A percentile compares a stretch with the other conserved stretches of the same genome.
Conservation (phyloP, 371 early-diverging fungal species). For the Entomophthora muscae region DNA sequence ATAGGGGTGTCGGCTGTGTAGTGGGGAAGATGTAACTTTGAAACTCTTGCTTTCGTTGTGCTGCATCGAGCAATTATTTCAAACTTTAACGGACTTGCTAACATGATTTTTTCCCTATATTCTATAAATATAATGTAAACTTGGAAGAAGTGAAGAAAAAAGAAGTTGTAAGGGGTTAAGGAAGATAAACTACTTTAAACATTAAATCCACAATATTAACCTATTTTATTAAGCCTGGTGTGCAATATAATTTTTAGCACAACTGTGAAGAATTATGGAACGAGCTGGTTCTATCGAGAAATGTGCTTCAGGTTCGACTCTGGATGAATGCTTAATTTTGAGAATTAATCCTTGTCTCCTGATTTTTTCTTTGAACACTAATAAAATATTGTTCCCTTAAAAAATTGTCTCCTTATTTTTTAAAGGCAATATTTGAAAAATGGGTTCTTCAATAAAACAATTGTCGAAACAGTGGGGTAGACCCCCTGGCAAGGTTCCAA, state of each 20-base stretch:
- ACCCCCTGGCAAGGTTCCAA: too few relatives aligned
- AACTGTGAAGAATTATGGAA: too few relatives aligned
- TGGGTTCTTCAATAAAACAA: neutral
- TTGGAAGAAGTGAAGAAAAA: neutral
- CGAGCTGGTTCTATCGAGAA: neutral
- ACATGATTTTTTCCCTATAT: neutral
- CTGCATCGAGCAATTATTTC: conserved; percentile 59
- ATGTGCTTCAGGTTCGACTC: neutral
- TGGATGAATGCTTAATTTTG: neutral
- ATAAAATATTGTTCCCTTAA: neutral
- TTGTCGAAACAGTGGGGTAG: too few relatives aligned
- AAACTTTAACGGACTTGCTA: conserved; percentile 24
- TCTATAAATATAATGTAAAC: neutral
- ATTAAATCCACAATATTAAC: neutral
- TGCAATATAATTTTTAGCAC: neutral
- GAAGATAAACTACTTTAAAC: neutral
- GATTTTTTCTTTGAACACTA: neutral
- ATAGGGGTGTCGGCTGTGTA: conserved; percentile 73
- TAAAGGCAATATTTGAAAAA: neutral
- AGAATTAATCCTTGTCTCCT: too few relatives aligned
- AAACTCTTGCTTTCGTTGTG: conserved; percentile 79
- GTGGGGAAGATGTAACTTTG: conserved; percentile 63
- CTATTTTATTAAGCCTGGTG: neutral
- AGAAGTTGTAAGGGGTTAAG: neutral
- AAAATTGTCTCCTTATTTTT: neutral